phyloP scores from a whole-genome alignment of 2,329 filamentous ascomycete genomes.

The Neofusicoccum parvum region DNA sequence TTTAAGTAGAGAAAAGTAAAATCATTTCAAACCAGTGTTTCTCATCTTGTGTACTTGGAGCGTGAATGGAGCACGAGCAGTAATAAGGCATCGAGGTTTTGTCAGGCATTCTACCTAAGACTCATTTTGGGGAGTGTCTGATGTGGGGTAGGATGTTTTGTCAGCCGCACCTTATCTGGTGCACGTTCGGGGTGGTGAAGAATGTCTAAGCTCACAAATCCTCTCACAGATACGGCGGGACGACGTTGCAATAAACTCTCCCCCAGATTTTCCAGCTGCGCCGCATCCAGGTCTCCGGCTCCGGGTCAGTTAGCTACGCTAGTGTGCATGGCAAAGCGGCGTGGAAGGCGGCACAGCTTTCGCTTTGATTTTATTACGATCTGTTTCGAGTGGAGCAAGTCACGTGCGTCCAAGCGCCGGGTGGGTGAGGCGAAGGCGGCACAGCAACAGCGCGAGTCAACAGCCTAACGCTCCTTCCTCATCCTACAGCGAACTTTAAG shows the following conservation, averaged over 20 bases:
- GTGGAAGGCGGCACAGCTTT: background rate
- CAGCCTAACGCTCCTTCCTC: background rate
- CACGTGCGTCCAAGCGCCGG: too few species aligned
- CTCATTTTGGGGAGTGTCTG: background rate
- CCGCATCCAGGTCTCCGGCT: background rate
- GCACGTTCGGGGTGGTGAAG: too few species aligned
- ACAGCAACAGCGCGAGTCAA: background rate
- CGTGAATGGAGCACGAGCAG: background rate
- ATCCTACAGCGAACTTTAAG: background rate
- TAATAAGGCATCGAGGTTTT: background rate
- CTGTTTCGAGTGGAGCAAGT: too few species aligned
- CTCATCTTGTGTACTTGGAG: background rate
- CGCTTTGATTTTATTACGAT: too few species aligned
- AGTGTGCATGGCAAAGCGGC: background rate
- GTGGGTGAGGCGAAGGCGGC: too few species aligned
- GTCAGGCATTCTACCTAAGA: background rate
- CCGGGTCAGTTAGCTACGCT: background rate
- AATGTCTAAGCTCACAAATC: too few species aligned
- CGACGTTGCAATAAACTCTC: background rate
- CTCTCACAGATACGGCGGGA: background rate
- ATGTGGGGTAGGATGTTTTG: background rate
- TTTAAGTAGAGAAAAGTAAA: too few species aligned
- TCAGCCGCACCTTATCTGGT: background rate
- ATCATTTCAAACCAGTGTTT: background rate
- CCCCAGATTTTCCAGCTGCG: background rate